Evolutionary conservation across 805 yeast genomes (phyloP).

Genomic region (Zygosaccharomyces kombuchaensis): DNA sequence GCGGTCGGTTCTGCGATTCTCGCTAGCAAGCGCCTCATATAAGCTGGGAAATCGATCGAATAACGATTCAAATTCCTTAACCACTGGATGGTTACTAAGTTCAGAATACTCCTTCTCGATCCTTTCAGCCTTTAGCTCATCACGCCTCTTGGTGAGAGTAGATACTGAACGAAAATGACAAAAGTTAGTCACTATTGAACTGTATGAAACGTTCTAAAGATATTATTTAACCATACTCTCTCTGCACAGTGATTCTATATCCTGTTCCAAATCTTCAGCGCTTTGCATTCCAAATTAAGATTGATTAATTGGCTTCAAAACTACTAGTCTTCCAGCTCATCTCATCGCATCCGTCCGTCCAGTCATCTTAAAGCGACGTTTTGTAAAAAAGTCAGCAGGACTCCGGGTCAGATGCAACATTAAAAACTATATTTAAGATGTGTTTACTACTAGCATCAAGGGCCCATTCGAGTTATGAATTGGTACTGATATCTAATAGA

Average conservation of each 20-base stretch:
- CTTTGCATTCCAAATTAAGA: conserved; percentile 23
- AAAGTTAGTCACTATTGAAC: background rate
- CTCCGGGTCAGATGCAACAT: background rate
- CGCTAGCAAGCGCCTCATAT: conserved; percentile 13
- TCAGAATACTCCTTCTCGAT: conserved; percentile 5
- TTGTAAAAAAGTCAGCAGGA: conserved; percentile 2
- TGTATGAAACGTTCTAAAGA: background rate
- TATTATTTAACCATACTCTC: conserved; percentile 28
- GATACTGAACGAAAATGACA: conserved; percentile 11
- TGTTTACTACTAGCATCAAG: conserved; percentile 72
- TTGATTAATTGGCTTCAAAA: background rate
- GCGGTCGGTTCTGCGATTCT: background rate
- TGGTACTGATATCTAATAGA: conserved; percentile 74
- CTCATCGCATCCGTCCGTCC: background rate
- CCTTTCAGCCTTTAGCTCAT: conserved; percentile 10
- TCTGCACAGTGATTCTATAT: conserved; percentile 34
- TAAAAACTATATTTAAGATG: conserved; percentile 41
- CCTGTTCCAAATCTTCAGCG: conserved; percentile 34
- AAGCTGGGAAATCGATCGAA: conserved; percentile 26
- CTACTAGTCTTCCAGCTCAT: background rate
- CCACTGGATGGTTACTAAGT: conserved; percentile 12
- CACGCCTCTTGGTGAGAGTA: conserved; percentile 15
- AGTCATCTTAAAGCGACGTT: background rate
- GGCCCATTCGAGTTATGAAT: conserved; percentile 67
- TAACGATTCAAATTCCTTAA: conserved; percentile 18